Evolutionary conservation across 768 basidiomycete species (phyloP), one percentile per base, ranked within the genome.

Genomic region (Mycena filopes): DNA sequence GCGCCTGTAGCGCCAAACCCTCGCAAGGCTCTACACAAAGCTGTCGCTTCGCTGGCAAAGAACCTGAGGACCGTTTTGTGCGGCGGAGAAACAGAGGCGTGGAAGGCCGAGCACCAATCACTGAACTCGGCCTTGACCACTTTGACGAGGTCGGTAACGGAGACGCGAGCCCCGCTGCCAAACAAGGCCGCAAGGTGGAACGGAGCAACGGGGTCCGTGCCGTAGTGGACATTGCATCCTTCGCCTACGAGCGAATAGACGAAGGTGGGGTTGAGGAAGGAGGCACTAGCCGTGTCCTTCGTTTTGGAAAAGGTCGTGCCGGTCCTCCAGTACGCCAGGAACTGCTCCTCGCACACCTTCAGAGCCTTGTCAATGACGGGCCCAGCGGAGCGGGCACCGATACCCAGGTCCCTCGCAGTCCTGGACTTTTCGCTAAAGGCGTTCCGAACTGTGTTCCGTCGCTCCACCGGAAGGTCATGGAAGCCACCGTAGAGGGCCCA

Each of bases 201-300:
- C 11, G 77, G 63, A 11, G 71, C 33, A 11, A 83, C 62, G 9
- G 82, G 84, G 61, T 83, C 78, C 2, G 80, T 81, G 15, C 79
- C 82, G 59, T 84, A 82, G 60, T 86, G 83, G 9, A 83, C 74
- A 28, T 73, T 71, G 65, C 78, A 84, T 6, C 71, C 76, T 62
- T 74, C 70, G 21, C 83, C 83, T 18, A 71, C 70, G 15, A 74
- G 69, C 5, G 80, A 81, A 66, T 81, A 83, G 0, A 78, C 76
- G 56, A 84, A 85, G 0, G 81, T 82, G 1, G 85, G 85, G 67
- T 87, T 87, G 38, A 81, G 57, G 31, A 76, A 65, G 36, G 36
- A 36, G 36, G 36, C 36, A 13, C 69, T 79, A 9, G 77, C 74
- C 10, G 10, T 36, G 9, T 36, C 36, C 36, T 36, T 36, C 2